Base-by-base conservation (phyloP, 1,284 basidiomycete species). In the Puccinia polysora region DNA sequence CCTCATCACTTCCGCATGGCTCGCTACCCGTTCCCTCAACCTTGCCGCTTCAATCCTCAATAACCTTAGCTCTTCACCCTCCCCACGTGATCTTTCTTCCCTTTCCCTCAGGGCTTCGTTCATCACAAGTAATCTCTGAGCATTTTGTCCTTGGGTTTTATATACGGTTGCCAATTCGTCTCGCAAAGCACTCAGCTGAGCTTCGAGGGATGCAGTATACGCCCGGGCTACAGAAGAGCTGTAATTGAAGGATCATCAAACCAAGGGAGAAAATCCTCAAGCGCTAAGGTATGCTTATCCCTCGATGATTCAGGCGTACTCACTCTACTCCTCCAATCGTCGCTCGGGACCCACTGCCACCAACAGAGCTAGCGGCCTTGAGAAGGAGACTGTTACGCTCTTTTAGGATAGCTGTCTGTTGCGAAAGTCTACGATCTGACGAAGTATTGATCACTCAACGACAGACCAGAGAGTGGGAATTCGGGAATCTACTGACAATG, bases 101-200 rank as follows among this genome's bases (percentile, higher is more conserved):
- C 91, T 88, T 80, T 95, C 92, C 55, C 93, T 86, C 7, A 97
- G 83, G 0, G 90, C 89, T 80, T 98, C 95, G 75, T 91, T 95
- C 87, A 97, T 90, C 6, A 89, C 85, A 15, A 98, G 84, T 14
- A 95, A 84, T 47, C 91, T 85, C 79, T 97, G 94, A 0, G 93
- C 91, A 80, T 96, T 96, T 81, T 95, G 91, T 0, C 90, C 90
- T 78, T 97, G 94, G 0, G 91, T 91, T 80, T 96, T 95, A 84
- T 98, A 98, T 1, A 96, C 87, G 5, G 88, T 89, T 2, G 92
- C 89, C 50, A 97, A 83, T 80, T 97, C 95, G 77, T 91, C 89
- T 30, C 92, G 87, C 56, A 95, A 83, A 5, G 89, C 86, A 2
- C 90, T 89, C 79, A 97, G 90, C 79, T 97, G 93, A 2, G 88